Base-by-base conservation (phyloP, 208 protist species). In the Trypanosoma vivax region DNA sequence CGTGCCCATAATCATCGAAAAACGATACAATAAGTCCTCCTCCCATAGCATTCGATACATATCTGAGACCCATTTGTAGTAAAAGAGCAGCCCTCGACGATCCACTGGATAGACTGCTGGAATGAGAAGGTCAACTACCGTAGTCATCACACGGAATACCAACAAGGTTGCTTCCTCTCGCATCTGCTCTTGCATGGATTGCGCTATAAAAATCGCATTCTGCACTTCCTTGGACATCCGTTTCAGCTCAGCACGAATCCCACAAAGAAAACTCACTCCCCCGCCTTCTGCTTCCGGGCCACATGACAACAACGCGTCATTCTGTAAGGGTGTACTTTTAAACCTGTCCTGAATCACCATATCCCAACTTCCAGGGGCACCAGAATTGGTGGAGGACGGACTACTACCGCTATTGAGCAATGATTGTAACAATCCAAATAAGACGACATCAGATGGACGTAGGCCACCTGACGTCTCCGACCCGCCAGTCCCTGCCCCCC, bases 41-140 rank as follows among this genome's bases (percentile, higher is more conserved):
- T 83, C 64, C 35, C 70, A 74, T 50, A 93, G 50, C 21, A 90
- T 50, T 14, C 74, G 70, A 54, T 90, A 93, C 23, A 88, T 55
- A 42, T 88, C 82, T 52, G 79, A 90, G 29, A 84, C 60, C 83
- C 86, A 93, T 52, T 84, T 88, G 21, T 77, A 75, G 59, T 90
- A 93, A 55, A 88, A 90, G 9, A 93, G 27, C 48, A 63, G 62
- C 24, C 63, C 55, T 35, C 77, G 77, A 5, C 38, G 55, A 51
- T 87, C 74, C 10, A 70, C 70, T 14, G 73, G 64, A 37, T 78
- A 76, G 33, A 81, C 78, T 24, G 76, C 82, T 21, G 86, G 86
- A 62, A 93, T 78, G 23, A 93, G 72, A 55, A 74, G 79, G 42
- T 93, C 74, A 23, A 90, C 18, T 23, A 84, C 56, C 1, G 76